These are phyloP conservation scores for Barnettozyma wickerhamii DNA, from an alignment of 805 yeast genomes.

Conservation along the genomic window DNA sequence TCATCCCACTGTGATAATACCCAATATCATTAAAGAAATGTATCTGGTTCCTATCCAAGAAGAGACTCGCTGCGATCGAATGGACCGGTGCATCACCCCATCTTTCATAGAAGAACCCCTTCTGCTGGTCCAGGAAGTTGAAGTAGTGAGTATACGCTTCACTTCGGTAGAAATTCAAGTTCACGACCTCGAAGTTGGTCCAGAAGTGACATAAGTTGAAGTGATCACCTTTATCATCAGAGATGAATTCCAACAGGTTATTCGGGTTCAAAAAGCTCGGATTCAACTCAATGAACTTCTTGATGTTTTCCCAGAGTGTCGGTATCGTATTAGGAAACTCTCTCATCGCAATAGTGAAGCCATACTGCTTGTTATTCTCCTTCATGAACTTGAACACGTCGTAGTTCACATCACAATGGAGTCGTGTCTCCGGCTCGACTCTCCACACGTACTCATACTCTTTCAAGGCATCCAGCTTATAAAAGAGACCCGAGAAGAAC, in stretches of 20 bases:
- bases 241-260: constrained; percentile 56
- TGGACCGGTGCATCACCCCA: constrained; percentile 96
- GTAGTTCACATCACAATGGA: constrained; percentile 51
- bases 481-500: constrained; percentile 64
- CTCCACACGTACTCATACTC: constrained; percentile 55
- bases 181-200: constrained; percentile 76
- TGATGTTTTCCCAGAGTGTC: constrained; percentile 65
- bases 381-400: constrained; percentile 57
- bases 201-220: constrained; percentile 80
- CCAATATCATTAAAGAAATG: constrained; percentile 76
- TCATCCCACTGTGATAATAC: constrained; percentile 61
- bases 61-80: constrained; percentile 65
- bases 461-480: constrained; percentile 39
- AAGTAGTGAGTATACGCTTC: constrained; percentile 55
- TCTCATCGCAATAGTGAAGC: constrained; percentile 73
- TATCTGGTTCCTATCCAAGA: constrained; percentile 52
- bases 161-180: constrained; percentile 62
- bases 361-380: constrained; percentile 61
- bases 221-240: constrained; percentile 56
- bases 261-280: constrained; percentile 44
- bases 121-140: constrained; percentile 55
- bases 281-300: constrained; percentile 52
- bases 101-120: constrained; percentile 82
- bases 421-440: constrained; percentile 55
- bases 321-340: constrained; percentile 72